Conservation (phyloP, 2,329 filamentous ascomycete species). For the Clonostachys byssicola region DNA sequence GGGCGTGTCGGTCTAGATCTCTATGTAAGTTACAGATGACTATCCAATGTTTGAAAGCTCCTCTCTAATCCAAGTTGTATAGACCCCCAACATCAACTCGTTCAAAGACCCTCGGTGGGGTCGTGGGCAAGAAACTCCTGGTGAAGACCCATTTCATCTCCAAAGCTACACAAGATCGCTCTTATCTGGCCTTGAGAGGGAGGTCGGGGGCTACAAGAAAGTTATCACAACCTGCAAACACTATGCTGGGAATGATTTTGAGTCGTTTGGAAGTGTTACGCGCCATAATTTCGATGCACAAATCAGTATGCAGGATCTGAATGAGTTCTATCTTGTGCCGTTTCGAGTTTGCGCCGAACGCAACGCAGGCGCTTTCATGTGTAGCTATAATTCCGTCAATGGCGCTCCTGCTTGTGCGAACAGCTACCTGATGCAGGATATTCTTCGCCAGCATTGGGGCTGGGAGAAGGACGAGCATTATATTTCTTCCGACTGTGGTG, state of each 20-base stretch:
- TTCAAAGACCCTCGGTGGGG: constrained; percentile 60
- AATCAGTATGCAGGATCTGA: constrained; percentile 55
- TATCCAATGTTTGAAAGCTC: too few relatives aligned
- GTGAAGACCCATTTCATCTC: constrained; percentile 47
- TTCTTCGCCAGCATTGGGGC: constrained; percentile 62
- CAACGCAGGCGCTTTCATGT: constrained; percentile 53
- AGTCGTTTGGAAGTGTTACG: constrained; percentile 25
- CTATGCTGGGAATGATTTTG: constrained; percentile 51
- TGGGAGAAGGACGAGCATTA: constrained; percentile 59
- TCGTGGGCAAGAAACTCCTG: constrained; percentile 53
- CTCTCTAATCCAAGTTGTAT: constrained; percentile 38
- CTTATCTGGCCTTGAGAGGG: constrained; percentile 44
- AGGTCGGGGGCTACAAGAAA: constrained; percentile 14
- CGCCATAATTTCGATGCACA: constrained; percentile 50
- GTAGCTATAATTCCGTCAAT: constrained; percentile 59
- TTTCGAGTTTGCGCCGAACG: constrained; percentile 59
- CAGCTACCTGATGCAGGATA: constrained; percentile 55
- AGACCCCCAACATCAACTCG: constrained; percentile 64
- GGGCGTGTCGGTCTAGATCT: constrained; percentile 33
- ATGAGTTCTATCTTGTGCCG: constrained; percentile 62
- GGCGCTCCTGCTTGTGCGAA: constrained; percentile 62
- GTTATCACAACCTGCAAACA: constrained; percentile 55
- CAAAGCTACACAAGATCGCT: constrained; percentile 44
- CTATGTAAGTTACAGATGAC: not conserved
- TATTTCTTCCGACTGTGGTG: constrained; percentile 63